Percentiles rank a stretch among this genome's conserved stretches.
Evolutionary conservation across 192 early-diverging fungal species (phyloP).

Genomic region (Linnemannia elongata): DNA sequence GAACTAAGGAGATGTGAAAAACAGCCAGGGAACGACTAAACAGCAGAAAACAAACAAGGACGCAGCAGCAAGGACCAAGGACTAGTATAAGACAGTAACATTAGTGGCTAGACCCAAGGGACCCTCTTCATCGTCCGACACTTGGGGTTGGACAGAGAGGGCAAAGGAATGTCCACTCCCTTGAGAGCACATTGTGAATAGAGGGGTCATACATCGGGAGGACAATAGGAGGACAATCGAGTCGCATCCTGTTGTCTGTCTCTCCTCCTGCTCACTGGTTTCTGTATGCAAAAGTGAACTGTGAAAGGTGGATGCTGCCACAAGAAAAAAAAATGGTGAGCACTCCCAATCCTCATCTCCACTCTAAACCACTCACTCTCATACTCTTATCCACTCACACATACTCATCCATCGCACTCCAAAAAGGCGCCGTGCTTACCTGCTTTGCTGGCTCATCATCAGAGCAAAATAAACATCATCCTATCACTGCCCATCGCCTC

Average conservation of each 20-base stretch:
- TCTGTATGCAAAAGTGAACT: not conserved
- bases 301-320: not conserved
- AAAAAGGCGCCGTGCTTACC: not conserved
- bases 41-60: not conserved
- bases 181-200: not conserved
- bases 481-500: not conserved
- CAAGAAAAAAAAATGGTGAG: not conserved
- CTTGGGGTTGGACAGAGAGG: not conserved
- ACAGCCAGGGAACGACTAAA: not conserved
- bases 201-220: too few species aligned
- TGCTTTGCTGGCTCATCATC: too few species aligned
- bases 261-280: too few species aligned
- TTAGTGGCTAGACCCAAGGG: not conserved
- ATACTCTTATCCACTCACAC: not conserved
- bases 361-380: not conserved
- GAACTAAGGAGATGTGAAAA: too few species aligned
- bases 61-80: not conserved
- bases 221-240: too few species aligned
- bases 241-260: too few species aligned
- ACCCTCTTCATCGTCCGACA: not conserved
- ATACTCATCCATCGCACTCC: not conserved
- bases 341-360: not conserved
- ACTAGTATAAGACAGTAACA: not conserved
- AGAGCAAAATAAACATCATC: not conserved
- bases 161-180: not conserved